Conservation (phyloP, 371 early-diverging fungal species). For the Actinomortierella wolfii region DNA sequence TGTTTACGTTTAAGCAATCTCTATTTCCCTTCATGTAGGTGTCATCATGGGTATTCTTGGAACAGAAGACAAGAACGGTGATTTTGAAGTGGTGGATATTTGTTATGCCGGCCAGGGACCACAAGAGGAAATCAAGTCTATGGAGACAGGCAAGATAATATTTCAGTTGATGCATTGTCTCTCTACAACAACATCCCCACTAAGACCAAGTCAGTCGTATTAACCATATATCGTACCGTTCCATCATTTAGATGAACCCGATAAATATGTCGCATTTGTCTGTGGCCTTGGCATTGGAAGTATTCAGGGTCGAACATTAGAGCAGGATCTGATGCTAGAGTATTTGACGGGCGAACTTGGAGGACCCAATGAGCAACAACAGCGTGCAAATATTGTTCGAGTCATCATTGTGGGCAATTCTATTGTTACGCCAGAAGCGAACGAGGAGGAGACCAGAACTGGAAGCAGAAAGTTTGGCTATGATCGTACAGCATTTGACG, state of each 20-base stretch:
- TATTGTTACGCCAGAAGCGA: constrained; percentile 47
- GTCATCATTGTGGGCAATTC: constrained; percentile 83
- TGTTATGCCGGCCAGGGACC: constrained; percentile 73
- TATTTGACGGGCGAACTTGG: constrained; percentile 83
- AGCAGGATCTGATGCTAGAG: constrained; percentile 76
- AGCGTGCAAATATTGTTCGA: constrained; percentile 58
- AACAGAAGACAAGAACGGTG: constrained; percentile 66
- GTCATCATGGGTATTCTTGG: constrained; percentile 81
- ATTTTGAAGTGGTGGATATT: constrained; percentile 84
- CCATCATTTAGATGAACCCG: constrained; percentile 23
- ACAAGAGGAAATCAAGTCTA: constrained; percentile 51
- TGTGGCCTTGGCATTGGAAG: constrained; percentile 78
- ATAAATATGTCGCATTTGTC: constrained; percentile 77
- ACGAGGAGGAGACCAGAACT: constrained; percentile 46
- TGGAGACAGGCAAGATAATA: constrained; percentile 35
- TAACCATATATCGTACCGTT: not conserved
- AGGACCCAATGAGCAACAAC: constrained; percentile 55
- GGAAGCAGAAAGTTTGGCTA: constrained; percentile 65
- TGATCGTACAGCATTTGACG: constrained; percentile 52
- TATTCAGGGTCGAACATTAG: constrained; percentile 51
- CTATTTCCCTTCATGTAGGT: constrained; percentile 50
- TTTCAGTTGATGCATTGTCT: not conserved
- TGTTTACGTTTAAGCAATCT: not conserved
- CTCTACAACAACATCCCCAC: not conserved
- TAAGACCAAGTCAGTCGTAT: not conserved